Conservation (phyloP, 1,284 basidiomycete species). For the Pholiota adiposa region DNA sequence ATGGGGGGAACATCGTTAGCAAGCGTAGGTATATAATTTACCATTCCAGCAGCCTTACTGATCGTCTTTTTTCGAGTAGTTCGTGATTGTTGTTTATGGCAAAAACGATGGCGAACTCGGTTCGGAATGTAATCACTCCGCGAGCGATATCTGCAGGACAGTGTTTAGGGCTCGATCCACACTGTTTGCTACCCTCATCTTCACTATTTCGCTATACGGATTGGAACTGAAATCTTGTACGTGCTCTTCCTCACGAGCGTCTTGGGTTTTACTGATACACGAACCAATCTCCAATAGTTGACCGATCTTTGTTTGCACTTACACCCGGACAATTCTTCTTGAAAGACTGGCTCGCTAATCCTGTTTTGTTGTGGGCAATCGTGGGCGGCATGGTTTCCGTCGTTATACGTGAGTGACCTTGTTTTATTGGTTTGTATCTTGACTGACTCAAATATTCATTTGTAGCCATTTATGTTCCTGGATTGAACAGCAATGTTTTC, state of each 20-base stretch:
- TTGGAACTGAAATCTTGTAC: conserved; percentile 46
- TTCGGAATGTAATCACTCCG: conserved; percentile 49
- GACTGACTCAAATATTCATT: not conserved
- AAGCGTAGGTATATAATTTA: conserved; percentile 14
- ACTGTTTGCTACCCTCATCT: conserved; percentile 56
- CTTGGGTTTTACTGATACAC: not conserved
- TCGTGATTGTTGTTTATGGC: conserved; percentile 60
- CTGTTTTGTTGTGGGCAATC: conserved; percentile 55
- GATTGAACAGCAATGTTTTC: conserved; percentile 46
- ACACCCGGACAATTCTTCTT: conserved; percentile 44
- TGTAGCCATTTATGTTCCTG: conserved; percentile 52
- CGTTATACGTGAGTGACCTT: conserved; percentile 41
- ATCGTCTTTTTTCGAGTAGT: conserved; percentile 27
- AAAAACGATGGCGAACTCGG: conserved; percentile 52
- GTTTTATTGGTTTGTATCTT: not conserved
- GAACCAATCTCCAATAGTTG: conserved; percentile 26
- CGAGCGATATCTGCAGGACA: conserved; percentile 36
- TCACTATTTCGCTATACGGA: conserved; percentile 47
- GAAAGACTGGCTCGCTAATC: conserved; percentile 56
- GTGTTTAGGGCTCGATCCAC: conserved; percentile 61
- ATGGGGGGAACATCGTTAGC: conserved; percentile 62
- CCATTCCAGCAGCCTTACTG: not conserved
- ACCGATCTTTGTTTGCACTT: conserved; percentile 41
- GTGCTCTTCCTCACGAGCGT: conserved; percentile 7
- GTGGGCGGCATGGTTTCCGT: conserved; percentile 52